These are phyloP conservation scores for Dactylellina drechsleri DNA, from an alignment of 2,329 filamentous ascomycete species.

Conservation along the genomic window DNA sequence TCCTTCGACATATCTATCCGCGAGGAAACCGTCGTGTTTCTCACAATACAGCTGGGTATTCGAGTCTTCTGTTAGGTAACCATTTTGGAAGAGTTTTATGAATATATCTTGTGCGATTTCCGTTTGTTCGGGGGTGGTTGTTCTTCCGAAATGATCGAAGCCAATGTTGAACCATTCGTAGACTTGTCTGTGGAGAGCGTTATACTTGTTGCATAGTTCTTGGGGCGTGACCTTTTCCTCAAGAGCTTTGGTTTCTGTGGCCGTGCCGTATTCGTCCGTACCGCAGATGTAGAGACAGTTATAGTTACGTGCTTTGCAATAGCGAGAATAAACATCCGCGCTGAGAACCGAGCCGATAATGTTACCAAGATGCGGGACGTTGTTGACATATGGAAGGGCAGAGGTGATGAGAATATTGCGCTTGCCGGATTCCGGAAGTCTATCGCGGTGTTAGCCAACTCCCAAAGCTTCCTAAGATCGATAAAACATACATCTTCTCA, in stretches of 20 bases:
- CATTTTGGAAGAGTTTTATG: slow-evolving; percentile 84
- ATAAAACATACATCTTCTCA: slow-evolving; percentile 57
- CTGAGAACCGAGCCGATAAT: slow-evolving; percentile 87
- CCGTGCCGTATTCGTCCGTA: slow-evolving; percentile 93
- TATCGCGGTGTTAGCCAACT: slow-evolving; percentile 35
- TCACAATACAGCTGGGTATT: slow-evolving; percentile 93
- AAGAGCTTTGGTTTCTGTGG: slow-evolving; percentile 93
- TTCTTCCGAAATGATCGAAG: slow-evolving; percentile 95
- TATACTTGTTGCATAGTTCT: slow-evolving; percentile 91
- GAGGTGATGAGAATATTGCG: slow-evolving; percentile 90
- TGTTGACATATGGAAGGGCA: slow-evolving; percentile 85
- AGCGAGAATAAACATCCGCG: slow-evolving; percentile 83
- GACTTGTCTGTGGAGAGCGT: slow-evolving; percentile 85
- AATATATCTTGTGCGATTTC: slow-evolving; percentile 94
- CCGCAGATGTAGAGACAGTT: slow-evolving; percentile 88
- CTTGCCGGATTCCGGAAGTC: slow-evolving; percentile 73
- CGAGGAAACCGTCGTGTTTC: slow-evolving; percentile 77
- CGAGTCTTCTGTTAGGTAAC: slow-evolving; percentile 84
- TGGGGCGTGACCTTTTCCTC: slow-evolving; percentile 84
- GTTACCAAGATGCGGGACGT: slow-evolving; percentile 86
- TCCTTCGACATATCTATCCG: slow-evolving; percentile 86
- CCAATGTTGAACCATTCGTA: slow-evolving; percentile 97
- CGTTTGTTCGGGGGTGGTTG: slow-evolving; percentile 87
- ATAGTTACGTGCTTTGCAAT: slow-evolving; percentile 80
- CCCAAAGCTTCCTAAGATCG: neutral